Evolutionary conservation across 31 red algal species (phyloP).

Genomic region (Odonthalia washingtoniensis): DNA sequence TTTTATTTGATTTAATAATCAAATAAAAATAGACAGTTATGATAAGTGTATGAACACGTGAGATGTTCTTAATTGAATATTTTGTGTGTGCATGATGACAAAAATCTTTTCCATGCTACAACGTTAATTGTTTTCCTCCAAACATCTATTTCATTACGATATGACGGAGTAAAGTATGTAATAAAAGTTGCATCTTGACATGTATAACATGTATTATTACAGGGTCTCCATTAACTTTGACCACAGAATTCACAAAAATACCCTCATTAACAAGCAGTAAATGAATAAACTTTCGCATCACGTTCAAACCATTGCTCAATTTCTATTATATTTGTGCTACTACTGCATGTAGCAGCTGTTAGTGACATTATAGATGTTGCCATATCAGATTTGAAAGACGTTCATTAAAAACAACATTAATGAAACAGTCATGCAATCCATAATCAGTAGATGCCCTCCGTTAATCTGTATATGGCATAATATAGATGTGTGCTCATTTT

Average conservation of each 20-base stretch:
- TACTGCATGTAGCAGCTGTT: conserved; percentile 26
- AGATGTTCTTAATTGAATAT: too few relatives aligned
- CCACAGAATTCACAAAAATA: conserved; percentile 36
- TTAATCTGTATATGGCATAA: conserved; percentile 61
- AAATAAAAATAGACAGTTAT: too few relatives aligned
- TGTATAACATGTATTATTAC: conserved; percentile 67
- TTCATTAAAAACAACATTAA: conserved; percentile 46
- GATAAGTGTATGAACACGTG: too few relatives aligned
- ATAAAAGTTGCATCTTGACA: conserved; percentile 83
- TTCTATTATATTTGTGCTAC: conserved; percentile 41
- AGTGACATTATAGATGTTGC: too few relatives aligned
- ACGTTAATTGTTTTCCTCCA: conserved; percentile 54
- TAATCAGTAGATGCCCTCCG: conserved; percentile 93
- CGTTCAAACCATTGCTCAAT: conserved; percentile 92
- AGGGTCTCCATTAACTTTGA: conserved; percentile 42
- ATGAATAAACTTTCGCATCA: conserved; percentile 86
- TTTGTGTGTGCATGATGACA: too few relatives aligned
- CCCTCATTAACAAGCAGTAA: conserved; percentile 83
- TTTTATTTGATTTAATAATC: too few relatives aligned
- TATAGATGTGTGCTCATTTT: conserved; percentile 66
- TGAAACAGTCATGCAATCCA: conserved; percentile 83
- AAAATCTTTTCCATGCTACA: too few relatives aligned
- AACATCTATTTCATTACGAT: conserved; percentile 66
- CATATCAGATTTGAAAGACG: background rate
- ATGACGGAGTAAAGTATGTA: conserved; percentile 86